Base-by-base conservation (phyloP, 2,329 filamentous ascomycete species). In the Aspergillus brunneoviolaceus region DNA sequence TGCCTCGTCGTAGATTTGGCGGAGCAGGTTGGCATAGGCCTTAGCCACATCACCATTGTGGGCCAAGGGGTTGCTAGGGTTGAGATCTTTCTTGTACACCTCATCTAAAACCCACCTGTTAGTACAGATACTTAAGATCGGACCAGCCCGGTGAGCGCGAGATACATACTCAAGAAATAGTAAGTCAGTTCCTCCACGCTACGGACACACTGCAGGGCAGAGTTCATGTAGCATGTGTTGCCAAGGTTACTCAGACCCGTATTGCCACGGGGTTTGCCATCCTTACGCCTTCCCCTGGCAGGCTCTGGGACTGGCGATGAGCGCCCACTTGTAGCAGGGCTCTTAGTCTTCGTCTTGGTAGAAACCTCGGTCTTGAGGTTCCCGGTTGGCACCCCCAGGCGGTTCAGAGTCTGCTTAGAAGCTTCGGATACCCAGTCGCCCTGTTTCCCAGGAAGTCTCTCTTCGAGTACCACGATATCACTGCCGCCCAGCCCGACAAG, bases 181-280 rank as follows among this genome's bases (percentile, higher is more conserved):
- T 92, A 88, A 5, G 92, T 94, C 64, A 99, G 80, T 76, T 99
- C 95, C 72, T 96, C 91, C 0, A 97, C 92, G 68, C 91, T 96
- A 54, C 94, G 88, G 55, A 99, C 86, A 74, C 95, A 99, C 74
- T 99, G 95, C 57, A 98, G 81, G 10, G 95, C 95, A 23, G 94
- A 96, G 76, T 98, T 98, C 93, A 98, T 97, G 79, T 99, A 99
- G 77, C 95, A 99, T 0, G 95, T 98, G 71, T 99, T 99, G 52
- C 95, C 95, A 14, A 99, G 80, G 71, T 99, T 99, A 64, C 86
- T 87, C 55, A 99, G 80, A 35, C 95, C 95, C 48, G 93, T 90
- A 47, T 88, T 89, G 33, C 95, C 95, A 35, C 87, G 77, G 12
- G 86, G 85, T 63, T 87, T 87, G 10, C 90, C 90, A 45, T 87